Evolutionary conservation across 306 rosid species (phyloP).

Genomic region (Arachis hypogaea): DNA sequence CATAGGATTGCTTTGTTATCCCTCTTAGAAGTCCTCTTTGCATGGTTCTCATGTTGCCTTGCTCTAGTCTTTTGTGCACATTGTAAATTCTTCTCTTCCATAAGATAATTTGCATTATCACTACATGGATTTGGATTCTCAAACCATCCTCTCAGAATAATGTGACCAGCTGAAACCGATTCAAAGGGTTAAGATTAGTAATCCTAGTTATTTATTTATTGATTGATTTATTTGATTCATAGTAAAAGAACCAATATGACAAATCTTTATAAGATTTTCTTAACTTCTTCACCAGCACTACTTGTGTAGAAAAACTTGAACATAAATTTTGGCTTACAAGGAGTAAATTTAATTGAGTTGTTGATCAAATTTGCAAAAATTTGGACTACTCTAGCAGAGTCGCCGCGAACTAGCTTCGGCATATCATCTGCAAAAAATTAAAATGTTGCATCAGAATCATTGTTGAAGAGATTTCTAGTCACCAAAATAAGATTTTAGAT

Average conservation of each 20-base stretch:
- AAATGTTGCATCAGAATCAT: conserved; percentile 18
- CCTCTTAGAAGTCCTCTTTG: conserved; percentile 55
- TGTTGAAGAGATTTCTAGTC: conserved; percentile 7
- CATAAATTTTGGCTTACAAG: conserved; percentile 58
- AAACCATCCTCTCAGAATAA: conserved; percentile 89
- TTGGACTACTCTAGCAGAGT: conserved; percentile 98
- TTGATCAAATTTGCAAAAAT: conserved; percentile 92
- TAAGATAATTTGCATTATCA: conserved; percentile 45
- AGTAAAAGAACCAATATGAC: background rate
- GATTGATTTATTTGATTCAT: conserved; percentile 9
- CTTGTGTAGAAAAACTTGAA: background rate
- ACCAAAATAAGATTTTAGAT: conserved; percentile 22
- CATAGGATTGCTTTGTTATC: conserved; percentile 75
- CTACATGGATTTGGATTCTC: conserved; percentile 58
- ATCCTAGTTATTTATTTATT: conserved; percentile 1
- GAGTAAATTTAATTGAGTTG: conserved; percentile 94
- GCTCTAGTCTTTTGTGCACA: conserved; percentile 58
- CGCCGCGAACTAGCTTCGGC: conserved; percentile 90
- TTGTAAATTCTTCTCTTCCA: conserved; percentile 56
- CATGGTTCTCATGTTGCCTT: conserved; percentile 62
- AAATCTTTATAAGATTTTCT: background rate
- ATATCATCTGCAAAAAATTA: conserved; percentile 69
- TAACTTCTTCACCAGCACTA: background rate
- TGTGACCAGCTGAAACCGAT: conserved; percentile 84
- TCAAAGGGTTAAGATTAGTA: conserved; percentile 36